Conservation (phyloP, 2,329 filamentous ascomycete species). For the Lasiodiplodia theobromae region DNA sequence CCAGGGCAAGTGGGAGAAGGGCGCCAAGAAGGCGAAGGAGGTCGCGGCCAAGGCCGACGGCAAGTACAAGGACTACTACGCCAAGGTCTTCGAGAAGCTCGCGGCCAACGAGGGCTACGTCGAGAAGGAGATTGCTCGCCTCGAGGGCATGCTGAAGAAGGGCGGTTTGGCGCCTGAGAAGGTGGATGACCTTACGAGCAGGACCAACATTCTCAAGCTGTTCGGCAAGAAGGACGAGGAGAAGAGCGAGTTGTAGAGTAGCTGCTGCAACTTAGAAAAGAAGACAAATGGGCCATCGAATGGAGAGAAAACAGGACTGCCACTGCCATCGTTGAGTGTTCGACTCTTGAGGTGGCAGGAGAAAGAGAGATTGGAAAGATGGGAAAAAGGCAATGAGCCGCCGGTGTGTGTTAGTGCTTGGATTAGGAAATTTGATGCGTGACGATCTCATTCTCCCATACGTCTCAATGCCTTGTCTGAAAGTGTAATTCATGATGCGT, state of each 20-base stretch:
- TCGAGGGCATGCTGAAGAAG: slow-evolving; percentile 83
- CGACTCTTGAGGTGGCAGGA: not conserved
- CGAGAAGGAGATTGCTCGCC: slow-evolving; percentile 81
- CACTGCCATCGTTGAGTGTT: not conserved
- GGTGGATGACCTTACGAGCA: slow-evolving; percentile 83
- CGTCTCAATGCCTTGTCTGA: too few relatives aligned
- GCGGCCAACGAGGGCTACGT: slow-evolving; percentile 78
- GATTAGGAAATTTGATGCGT: not conserved
- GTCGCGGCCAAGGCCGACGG: slow-evolving; percentile 59
- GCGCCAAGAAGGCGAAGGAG: slow-evolving; percentile 75
- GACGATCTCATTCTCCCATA: not conserved
- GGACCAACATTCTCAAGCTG: slow-evolving; percentile 85
- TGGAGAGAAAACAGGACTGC: not conserved
- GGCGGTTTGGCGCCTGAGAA: slow-evolving; percentile 85
- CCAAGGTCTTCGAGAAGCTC: slow-evolving; percentile 88
- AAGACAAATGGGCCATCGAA: not conserved
- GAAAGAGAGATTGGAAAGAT: not conserved
- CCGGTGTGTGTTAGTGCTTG: not conserved
- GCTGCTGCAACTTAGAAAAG: not conserved
- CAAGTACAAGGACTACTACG: slow-evolving; percentile 92
- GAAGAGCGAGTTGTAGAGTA: slow-evolving; percentile 73
- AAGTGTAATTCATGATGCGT: too few relatives aligned
- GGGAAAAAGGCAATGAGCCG: not conserved
- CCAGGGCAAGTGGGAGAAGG: slow-evolving; percentile 66
- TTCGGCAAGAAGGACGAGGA: slow-evolving; percentile 65